Percentiles rank a stretch among this genome's conserved stretches.
These are phyloP conservation scores for Miamiensis avidus DNA, from an alignment of 169 alveolate genomes.

Conservation along the genomic window DNA sequence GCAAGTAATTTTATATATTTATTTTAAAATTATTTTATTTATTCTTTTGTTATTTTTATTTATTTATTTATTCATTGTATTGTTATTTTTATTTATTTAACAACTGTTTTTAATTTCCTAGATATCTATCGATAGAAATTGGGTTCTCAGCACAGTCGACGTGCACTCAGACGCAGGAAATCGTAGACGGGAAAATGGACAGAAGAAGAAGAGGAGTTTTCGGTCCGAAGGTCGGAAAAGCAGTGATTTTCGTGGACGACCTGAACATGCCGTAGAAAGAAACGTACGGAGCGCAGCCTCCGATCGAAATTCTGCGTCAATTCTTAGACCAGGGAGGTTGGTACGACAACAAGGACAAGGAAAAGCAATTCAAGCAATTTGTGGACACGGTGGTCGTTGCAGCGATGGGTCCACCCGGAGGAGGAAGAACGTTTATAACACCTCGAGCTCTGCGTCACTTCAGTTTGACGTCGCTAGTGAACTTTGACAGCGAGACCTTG, in stretches of 20 bases:
- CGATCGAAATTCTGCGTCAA: slow-evolving; percentile 86
- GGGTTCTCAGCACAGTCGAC: slow-evolving; percentile 94
- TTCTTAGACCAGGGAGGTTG: slow-evolving; percentile 72
- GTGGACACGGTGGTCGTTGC: slow-evolving; percentile 67
- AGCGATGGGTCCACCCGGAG: slow-evolving; percentile 91
- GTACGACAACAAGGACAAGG: slow-evolving; percentile 67
- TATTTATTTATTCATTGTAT: no score
- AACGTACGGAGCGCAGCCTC: slow-evolving; percentile 89
- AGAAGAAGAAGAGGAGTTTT: slow-evolving; percentile 84
- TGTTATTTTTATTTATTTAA: no score
- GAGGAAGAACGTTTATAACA: slow-evolving; percentile 82
- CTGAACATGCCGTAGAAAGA: slow-evolving; percentile 90
- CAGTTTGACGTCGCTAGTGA: slow-evolving; percentile 72
- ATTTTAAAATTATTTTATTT: slow-evolving; percentile 72
- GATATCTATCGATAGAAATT: slow-evolving; percentile 75
- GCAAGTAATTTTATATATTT: slow-evolving; percentile 65
- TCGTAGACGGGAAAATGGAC: slow-evolving; percentile 91
- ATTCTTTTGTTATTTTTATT: no score
- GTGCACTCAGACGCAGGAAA: slow-evolving; percentile 90
- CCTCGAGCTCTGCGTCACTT: slow-evolving; percentile 81
- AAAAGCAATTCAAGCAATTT: slow-evolving; percentile 62
- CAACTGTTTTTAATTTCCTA: no score
- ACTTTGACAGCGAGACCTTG: slow-evolving; percentile 78
- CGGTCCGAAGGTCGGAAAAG: slow-evolving; percentile 82
- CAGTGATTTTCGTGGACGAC: slow-evolving; percentile 87